Conservation (phyloP, 768 basidiomycete genomes). For the Kockovaella imperatae region DNA sequence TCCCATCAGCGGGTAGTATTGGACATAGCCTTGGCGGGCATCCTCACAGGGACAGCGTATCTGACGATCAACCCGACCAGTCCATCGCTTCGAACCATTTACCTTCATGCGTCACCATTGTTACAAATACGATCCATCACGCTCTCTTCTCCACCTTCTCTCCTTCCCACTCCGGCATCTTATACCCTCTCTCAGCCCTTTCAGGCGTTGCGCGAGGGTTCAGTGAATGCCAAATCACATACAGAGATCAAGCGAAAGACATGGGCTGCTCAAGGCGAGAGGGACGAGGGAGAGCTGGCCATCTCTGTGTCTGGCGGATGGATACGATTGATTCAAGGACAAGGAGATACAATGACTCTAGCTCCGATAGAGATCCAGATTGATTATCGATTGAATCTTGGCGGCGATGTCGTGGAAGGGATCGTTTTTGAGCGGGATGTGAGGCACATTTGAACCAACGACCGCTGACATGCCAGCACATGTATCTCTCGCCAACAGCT, state of each 20-base stretch:
- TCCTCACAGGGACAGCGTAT: slow-evolving; percentile 85
- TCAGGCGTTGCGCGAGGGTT: slow-evolving; percentile 59
- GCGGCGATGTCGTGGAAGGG: slow-evolving; percentile 47
- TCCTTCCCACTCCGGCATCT: slow-evolving; percentile 31
- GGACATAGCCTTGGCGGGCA: slow-evolving; percentile 85
- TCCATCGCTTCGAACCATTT: slow-evolving; percentile 69
- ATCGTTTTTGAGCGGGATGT: slow-evolving; percentile 36
- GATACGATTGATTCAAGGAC: slow-evolving; percentile 48
- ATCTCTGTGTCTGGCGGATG: slow-evolving; percentile 59
- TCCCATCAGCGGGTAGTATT: slow-evolving; percentile 89
- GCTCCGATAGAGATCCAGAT: slow-evolving; percentile 37
- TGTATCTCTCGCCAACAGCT: slow-evolving; percentile 77
- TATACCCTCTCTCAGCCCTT: slow-evolving; percentile 30
- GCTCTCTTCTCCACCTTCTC: slow-evolving; percentile 28
- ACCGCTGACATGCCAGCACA: slow-evolving; percentile 67
- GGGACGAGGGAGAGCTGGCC: slow-evolving; percentile 88
- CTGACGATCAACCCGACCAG: slow-evolving; percentile 77
- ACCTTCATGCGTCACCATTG: slow-evolving; percentile 55
- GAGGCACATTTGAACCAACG: slow-evolving; percentile 5
- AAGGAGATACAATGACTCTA: slow-evolving; percentile 50
- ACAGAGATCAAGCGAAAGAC: slow-evolving; percentile 87
- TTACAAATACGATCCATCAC: slow-evolving; percentile 30
- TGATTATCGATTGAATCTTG: slow-evolving; percentile 33
- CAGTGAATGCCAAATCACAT: slow-evolving; percentile 72
- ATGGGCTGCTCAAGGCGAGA: slow-evolving; percentile 81